These are phyloP conservation scores for Cercospora brassicicola DNA, from an alignment of 2,329 filamentous ascomycete genomes.

Conservation along the genomic window DNA sequence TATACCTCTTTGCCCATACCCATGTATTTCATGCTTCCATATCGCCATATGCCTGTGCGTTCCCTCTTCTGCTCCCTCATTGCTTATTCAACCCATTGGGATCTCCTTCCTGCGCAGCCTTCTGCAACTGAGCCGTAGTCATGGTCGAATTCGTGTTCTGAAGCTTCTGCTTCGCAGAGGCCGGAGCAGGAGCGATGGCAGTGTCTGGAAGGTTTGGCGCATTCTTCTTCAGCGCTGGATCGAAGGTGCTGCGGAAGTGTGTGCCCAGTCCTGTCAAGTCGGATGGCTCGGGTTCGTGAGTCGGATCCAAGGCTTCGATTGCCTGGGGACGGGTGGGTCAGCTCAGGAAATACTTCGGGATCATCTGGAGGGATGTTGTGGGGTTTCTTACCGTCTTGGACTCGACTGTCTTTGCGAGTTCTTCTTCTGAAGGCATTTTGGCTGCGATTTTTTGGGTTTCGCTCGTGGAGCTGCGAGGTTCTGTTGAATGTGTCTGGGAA, in stretches of 20 bases:
- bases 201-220: slow-evolving; percentile 16
- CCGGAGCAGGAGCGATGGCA: not conserved
- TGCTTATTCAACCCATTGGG: slow-evolving; percentile 21
- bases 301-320: slow-evolving; percentile 21
- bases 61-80: not conserved
- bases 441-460: not conserved
- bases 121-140: slow-evolving; percentile 24
- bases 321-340: slow-evolving; percentile 9
- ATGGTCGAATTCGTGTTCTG: slow-evolving; percentile 19
- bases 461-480: not conserved
- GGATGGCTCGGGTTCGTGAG: slow-evolving; percentile 23
- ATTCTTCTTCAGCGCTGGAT: slow-evolving; percentile 19
- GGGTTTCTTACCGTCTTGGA: slow-evolving; percentile 5
- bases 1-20: not conserved
- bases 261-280: slow-evolving; percentile 22
- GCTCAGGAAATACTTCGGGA: not conserved
- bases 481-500: not conserved
- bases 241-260: slow-evolving; percentile 25
- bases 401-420: slow-evolving; percentile 5
- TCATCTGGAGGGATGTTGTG: not conserved
- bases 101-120: slow-evolving; percentile 24
- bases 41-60: too few relatives aligned
- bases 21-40: not conserved
- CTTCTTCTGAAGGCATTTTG: not conserved
- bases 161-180: slow-evolving; percentile 18